Evolutionary conservation across 2,329 filamentous ascomycete species (phyloP).

Genomic region (Teratosphaeriaceae sp.): DNA sequence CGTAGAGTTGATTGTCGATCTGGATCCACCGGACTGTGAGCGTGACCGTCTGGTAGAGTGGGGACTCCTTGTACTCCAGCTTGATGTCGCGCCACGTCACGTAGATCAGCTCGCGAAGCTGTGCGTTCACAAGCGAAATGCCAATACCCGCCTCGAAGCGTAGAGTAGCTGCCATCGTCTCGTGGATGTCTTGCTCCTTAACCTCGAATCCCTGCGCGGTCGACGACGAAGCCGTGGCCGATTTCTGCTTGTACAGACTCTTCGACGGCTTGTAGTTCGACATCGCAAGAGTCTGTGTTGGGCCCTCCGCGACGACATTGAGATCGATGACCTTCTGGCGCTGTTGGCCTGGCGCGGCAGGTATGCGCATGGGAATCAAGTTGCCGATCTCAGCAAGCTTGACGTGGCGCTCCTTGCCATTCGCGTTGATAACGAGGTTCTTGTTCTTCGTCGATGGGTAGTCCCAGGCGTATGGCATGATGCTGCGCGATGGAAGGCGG

Average conservation of each 20-base stretch:
- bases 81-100: constrained; percentile 87
- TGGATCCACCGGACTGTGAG: constrained; percentile 97
- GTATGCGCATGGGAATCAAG: constrained; percentile 86
- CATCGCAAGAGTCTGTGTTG: constrained; percentile 87
- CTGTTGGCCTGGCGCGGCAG: constrained; percentile 53
- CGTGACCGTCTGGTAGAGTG: constrained; percentile 84
- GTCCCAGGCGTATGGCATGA: constrained; percentile 99
- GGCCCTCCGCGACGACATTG: constrained; percentile 90
- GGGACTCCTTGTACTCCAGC: constrained; percentile 87
- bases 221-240: constrained; percentile 48
- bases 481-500: constrained; percentile 83
- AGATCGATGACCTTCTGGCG: constrained; percentile 88
- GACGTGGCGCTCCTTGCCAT: constrained; percentile 79
- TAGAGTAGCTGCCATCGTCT: constrained; percentile 83
- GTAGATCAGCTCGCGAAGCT: constrained; percentile 87
- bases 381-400: constrained; percentile 97
- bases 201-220: constrained; percentile 77
- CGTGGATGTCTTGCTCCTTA: constrained; percentile 80
- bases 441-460: constrained; percentile 97
- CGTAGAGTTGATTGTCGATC: constrained; percentile 97
- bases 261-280: constrained; percentile 91
- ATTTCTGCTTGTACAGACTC: constrained; percentile 76
- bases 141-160: constrained; percentile 77
- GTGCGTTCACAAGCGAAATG: constrained; percentile 86
- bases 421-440: constrained; percentile 76